A percentile compares a stretch with the other conserved stretches of the same genome.
These are phyloP conservation scores for Venturia aucupariae DNA, from an alignment of 2,329 filamentous ascomycete genomes.

Conservation along the genomic window DNA sequence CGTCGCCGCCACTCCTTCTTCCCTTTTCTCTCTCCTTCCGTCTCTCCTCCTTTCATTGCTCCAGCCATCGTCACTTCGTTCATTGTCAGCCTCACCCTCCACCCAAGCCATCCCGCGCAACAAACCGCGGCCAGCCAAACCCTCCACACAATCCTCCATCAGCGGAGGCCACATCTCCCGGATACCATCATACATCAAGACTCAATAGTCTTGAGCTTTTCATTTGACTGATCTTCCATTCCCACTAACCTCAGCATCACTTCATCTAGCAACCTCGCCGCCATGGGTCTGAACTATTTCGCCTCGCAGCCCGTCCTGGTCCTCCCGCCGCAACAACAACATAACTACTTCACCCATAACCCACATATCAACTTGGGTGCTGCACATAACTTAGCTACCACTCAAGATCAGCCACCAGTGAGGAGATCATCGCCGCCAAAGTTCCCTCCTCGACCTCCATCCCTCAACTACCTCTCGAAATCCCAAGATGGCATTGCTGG, in stretches of 20 bases:
- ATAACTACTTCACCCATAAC: conserved; percentile 25
- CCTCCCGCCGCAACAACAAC: conserved; percentile 33
- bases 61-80: conserved; percentile 3
- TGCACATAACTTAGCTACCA: conserved; percentile 22
- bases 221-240: conserved; percentile 7
- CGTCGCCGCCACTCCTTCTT: background rate
- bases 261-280: conserved; percentile 16
- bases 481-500: conserved; percentile 42
- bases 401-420: conserved; percentile 24
- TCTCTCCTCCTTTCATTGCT: conserved; percentile 3
- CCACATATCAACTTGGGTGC: conserved; percentile 20
- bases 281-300: conserved; percentile 37
- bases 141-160: background rate
- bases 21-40: background rate
- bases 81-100: conserved; percentile 3
- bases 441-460: conserved; percentile 31
- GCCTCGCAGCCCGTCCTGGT: conserved; percentile 39
- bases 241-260: conserved; percentile 7
- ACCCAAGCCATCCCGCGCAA: background rate
- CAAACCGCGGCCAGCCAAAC: background rate
- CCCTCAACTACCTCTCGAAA: conserved; percentile 35
- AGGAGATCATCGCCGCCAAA: conserved; percentile 29
- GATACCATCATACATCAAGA: background rate
- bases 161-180: background rate
- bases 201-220: background rate